phyloP scores from a whole-genome alignment of 139 green algal species.

The Micromonas commoda region DNA sequence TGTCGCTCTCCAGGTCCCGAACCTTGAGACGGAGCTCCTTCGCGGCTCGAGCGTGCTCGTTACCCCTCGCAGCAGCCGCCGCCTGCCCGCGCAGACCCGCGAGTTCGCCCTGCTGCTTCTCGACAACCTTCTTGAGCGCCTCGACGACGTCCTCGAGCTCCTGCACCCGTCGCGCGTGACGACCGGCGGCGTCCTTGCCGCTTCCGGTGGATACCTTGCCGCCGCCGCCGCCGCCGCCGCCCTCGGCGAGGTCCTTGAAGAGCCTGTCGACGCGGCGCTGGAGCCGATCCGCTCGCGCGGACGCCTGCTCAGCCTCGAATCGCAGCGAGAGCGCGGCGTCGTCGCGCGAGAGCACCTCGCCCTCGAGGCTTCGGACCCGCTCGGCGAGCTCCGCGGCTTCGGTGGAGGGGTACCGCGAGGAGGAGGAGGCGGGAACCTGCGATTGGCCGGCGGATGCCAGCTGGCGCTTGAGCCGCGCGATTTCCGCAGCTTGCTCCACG shows the following conservation, averaged over 20 bases:
- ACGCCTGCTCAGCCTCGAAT: slow-evolving; percentile 4
- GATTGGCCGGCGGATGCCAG: too few species aligned
- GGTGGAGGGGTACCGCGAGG: too few species aligned
- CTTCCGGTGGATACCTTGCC: neutral
- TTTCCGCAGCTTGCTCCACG: neutral
- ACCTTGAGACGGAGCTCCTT: neutral
- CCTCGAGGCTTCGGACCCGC: neutral
- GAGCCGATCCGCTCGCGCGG: neutral
- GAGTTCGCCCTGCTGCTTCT: slow-evolving; percentile 3
- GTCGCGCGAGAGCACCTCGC: neutral
- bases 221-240: neutral
- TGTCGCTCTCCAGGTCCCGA: slow-evolving; percentile 25
- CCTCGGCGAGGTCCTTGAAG: neutral
- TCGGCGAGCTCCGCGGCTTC: neutral
- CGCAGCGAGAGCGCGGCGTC: neutral
- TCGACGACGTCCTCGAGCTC: slow-evolving; percentile 14
- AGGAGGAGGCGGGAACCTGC: too few species aligned
- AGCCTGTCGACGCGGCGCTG: neutral
- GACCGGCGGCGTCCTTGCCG: neutral
- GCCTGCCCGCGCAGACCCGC: neutral
- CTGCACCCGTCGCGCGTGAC: neutral
- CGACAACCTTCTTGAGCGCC: neutral
- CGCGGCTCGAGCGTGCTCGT: neutral
- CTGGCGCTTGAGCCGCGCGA: neutral
- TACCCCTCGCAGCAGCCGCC: neutral